These are phyloP conservation scores for Colletotrichum caudatum DNA, from an alignment of 2,329 filamentous ascomycete genomes.

Conservation along the genomic window DNA sequence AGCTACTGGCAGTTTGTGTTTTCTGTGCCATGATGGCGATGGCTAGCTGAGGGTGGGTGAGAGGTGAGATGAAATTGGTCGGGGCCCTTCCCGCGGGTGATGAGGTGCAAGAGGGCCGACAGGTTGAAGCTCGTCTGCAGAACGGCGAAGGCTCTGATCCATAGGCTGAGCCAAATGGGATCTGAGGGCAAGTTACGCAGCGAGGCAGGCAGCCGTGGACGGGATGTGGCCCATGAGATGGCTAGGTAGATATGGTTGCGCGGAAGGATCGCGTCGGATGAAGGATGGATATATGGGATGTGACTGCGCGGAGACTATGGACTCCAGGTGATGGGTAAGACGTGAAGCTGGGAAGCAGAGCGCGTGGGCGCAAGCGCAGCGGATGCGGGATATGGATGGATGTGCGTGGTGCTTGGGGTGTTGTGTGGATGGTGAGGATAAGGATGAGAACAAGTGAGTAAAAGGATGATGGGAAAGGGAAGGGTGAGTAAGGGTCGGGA, in stretches of 20 bases:
- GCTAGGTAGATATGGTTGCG: slow-evolving; percentile 7
- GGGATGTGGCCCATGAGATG: slow-evolving; percentile 36
- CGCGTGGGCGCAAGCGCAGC: slow-evolving; percentile 9
- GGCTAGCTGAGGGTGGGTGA: slow-evolving; percentile 33
- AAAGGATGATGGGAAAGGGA: slow-evolving; percentile 17
- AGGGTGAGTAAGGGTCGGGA: slow-evolving; percentile 16
- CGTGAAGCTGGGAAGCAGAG: slow-evolving; percentile 11
- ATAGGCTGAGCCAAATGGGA: slow-evolving; percentile 26
- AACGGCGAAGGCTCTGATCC: slow-evolving; percentile 32
- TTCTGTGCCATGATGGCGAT: slow-evolving; percentile 42
- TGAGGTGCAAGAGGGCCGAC: slow-evolving; percentile 42
- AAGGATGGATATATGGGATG: slow-evolving; percentile 5
- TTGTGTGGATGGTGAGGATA: slow-evolving; percentile 18
- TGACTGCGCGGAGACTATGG: neutral
- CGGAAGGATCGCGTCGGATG: slow-evolving; percentile 4
- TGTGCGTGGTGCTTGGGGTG: slow-evolving; percentile 17
- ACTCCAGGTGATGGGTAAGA: neutral
- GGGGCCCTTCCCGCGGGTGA: slow-evolving; percentile 41
- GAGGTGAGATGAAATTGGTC: slow-evolving; percentile 21
- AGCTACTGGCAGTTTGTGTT: slow-evolving; percentile 36
- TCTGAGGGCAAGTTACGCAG: slow-evolving; percentile 21
- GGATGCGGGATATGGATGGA: slow-evolving; percentile 15
- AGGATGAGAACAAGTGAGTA: slow-evolving; percentile 21
- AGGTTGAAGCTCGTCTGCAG: slow-evolving; percentile 33
- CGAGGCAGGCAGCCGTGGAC: slow-evolving; percentile 14